These are phyloP conservation scores for Phycomyces nitens DNA, from an alignment of 192 early-diverging fungal species.

Conservation along the genomic window DNA sequence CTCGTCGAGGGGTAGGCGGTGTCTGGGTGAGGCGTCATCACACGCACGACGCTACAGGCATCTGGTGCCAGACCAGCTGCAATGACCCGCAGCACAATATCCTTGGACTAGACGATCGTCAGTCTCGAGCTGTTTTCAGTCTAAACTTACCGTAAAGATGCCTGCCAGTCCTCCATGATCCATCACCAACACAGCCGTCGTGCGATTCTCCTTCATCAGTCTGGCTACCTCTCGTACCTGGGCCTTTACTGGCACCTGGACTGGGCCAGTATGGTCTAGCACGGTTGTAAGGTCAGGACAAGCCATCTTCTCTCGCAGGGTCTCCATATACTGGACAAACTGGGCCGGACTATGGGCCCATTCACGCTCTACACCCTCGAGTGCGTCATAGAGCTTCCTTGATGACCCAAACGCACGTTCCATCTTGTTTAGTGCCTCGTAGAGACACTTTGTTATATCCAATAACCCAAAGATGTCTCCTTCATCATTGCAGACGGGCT, in stretches of 20 bases:
- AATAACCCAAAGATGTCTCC: constrained; percentile 80
- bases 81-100: constrained; percentile 81
- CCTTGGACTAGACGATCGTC: constrained; percentile 69
- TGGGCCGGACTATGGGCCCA: constrained; percentile 61
- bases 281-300: constrained; percentile 87
- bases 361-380: constrained; percentile 75
- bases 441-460: constrained; percentile 81
- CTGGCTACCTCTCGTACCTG: constrained; percentile 67
- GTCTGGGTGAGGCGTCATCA: constrained; percentile 90
- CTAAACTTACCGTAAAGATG: constrained; percentile 57
- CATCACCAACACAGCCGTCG: constrained; percentile 69
- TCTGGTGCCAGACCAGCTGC: constrained; percentile 78
- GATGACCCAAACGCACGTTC: constrained; percentile 76
- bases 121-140: no score
- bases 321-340: constrained; percentile 64
- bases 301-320: constrained; percentile 74
- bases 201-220: constrained; percentile 67
- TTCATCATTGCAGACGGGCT: constrained; percentile 68
- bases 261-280: constrained; percentile 58
- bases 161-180: constrained; percentile 73
- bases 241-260: constrained; percentile 59
- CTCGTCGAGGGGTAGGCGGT: constrained; percentile 62
- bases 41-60: constrained; percentile 87
- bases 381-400: constrained; percentile 71
- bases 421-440: constrained; percentile 77